phyloP scores from a whole-genome alignment of 2,329 filamentous ascomycete genomes.

The Neonectria neomacrospora region DNA sequence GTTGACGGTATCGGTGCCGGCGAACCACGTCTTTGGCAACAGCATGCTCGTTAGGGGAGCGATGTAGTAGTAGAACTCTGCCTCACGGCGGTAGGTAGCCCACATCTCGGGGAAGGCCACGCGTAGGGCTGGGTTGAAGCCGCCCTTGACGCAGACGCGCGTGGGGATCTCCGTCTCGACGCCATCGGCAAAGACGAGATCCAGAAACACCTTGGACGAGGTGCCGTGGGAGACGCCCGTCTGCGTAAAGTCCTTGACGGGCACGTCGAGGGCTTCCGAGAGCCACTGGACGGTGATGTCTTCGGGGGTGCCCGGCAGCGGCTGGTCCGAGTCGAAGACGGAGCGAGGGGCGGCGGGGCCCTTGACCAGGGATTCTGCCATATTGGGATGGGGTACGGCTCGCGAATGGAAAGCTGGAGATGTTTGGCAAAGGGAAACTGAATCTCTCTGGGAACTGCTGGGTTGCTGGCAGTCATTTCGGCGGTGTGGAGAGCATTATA shows the following conservation, averaged over 20 bases:
- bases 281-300: slow-evolving; percentile 21
- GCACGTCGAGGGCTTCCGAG: slow-evolving; percentile 11
- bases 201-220: slow-evolving; percentile 23
- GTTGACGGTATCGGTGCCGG: slow-evolving; percentile 22
- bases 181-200: slow-evolving; percentile 13
- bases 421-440: not conserved
- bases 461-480: not conserved
- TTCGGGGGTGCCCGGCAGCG: slow-evolving; percentile 18
- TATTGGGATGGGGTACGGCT: not conserved
- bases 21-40: slow-evolving; percentile 22
- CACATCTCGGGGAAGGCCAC: slow-evolving; percentile 12
- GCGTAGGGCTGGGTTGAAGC: slow-evolving; percentile 18
- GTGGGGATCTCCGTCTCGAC: slow-evolving; percentile 21
- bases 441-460: not conserved
- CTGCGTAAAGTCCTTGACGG: slow-evolving; percentile 9
- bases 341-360: slow-evolving; percentile 4
- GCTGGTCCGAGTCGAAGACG: slow-evolving; percentile 20
- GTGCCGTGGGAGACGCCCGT: slow-evolving; percentile 12
- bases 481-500: slow-evolving; percentile 7
- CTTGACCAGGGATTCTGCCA: slow-evolving; percentile 9
- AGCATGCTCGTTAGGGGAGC: slow-evolving; percentile 18
- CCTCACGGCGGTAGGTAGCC: slow-evolving; percentile 24
- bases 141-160: slow-evolving; percentile 22
- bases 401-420: not conserved
- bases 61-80: slow-evolving; percentile 23